Evolutionary conservation across 139 green algal species (phyloP).

Genomic region (Coccomyxa sp.): DNA sequence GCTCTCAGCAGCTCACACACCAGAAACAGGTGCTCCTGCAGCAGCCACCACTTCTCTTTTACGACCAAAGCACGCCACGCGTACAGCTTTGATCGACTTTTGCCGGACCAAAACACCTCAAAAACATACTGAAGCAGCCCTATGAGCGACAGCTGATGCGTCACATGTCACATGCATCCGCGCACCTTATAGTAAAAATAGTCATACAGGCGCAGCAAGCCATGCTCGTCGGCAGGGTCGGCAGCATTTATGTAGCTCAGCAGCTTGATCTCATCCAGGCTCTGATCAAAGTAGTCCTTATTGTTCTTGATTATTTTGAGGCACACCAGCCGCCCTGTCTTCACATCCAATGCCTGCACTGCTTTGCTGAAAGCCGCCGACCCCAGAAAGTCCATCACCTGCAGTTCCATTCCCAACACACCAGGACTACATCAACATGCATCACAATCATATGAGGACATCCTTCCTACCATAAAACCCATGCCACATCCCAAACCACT

Average conservation of each 20-base stretch:
- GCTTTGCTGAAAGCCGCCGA: conserved; percentile 92
- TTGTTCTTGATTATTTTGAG: conserved; percentile 99
- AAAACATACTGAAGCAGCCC: too few species aligned
- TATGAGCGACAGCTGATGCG: too few species aligned
- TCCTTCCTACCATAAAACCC: too few species aligned
- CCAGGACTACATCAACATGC: neutral
- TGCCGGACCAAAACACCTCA: too few species aligned
- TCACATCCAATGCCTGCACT: conserved; percentile 86
- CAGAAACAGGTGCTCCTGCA: conserved; percentile 94
- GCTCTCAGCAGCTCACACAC: conserved; percentile 93
- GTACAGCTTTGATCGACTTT: neutral
- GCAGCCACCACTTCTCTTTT: neutral
- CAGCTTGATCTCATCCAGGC: conserved; percentile 96
- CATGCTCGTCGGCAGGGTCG: conserved; percentile 82
- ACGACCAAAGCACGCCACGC: neutral
- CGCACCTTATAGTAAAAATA: conserved; percentile 93
- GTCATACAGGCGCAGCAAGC: conserved; percentile 90
- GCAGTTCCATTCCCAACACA: neutral
- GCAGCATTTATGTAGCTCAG: conserved; percentile 79
- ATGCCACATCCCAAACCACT: too few species aligned
- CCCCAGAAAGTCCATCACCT: conserved; percentile 88
- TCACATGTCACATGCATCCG: too few species aligned
- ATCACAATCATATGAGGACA: neutral
- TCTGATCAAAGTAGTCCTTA: conserved; percentile 98
- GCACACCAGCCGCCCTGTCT: conserved; percentile 83